Base-by-base conservation (phyloP, 2,329 filamentous ascomycete species). In the Daldinia sp. region DNA sequence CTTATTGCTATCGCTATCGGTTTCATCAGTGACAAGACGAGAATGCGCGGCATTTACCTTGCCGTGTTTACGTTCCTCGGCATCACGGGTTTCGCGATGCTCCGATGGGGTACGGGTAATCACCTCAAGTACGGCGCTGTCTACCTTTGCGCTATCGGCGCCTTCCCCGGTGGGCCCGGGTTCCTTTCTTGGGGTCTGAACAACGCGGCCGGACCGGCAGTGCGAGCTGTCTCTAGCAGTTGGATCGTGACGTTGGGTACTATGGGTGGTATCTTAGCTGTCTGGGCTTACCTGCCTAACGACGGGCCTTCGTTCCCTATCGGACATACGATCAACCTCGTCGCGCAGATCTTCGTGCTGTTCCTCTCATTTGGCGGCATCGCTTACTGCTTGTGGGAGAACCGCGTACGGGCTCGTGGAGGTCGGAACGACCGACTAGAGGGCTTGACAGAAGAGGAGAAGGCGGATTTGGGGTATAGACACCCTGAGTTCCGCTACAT, bases 171-270 rank as follows among this genome's bases (percentile, higher is more conserved):
- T 37, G 87, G 87, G 0, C 87, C 87, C 0, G 86, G 85, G 0
- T 88, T 88, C 78, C 74, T 89, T 48, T 83, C 83, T 5, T 89
- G 87, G 87, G 86, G 82, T 0, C 81, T 88, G 63, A 89, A 89
- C 74, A 89, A 89, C 69, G 82, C 87, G 0, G 83, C 84, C 0
- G 87, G 87, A 0, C 86, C 87, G 0, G 83, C 86, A 9, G 80
- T 89, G 1, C 83, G 87, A 26, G 87, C 87, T 4, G 85, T 89
- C 0, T 83, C 86, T 0, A 82, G 85, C 23, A 87, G 81, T 3
- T 89, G 86, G 68, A 84, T 89, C 41, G 84, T 87, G 10, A 82
- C 81, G 0, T 73, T 89, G 2, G 87, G 87, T 10, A 88, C 85
- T 0, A 79, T 85, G 10, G 87, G 87, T 42, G 87, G 86, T 28